Base-by-base conservation (phyloP, 306 rosid genomes). In the Hippophae rhamnoides region DNA sequence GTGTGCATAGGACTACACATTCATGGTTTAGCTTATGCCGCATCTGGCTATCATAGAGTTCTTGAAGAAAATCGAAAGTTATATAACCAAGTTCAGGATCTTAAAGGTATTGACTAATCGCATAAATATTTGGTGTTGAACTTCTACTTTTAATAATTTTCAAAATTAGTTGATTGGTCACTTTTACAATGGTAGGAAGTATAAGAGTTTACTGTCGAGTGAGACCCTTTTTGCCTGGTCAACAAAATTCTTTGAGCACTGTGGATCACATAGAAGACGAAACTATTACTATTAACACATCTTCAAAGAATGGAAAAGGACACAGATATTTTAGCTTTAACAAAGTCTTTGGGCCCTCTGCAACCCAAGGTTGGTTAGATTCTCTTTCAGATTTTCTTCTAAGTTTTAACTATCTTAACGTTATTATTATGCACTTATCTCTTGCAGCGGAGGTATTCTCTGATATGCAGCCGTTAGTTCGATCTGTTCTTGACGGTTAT, bases 121-220 rank as follows among this genome's bases (percentile, higher is more conserved):
- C 59, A 60, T 70, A 71, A 64, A n/a, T 45, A 46, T 25, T 44
- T 13, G 54, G 31, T 25, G 18, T 42, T 53, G 12, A 12, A 63
- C 41, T 51, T 62, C 42, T 48, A n/a, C 7, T 38, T 54, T 31
- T 31, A 31, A 18, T 18, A 56, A 14, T 40, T 58, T 13, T 66
- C 54, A 52, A 52, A 51, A 48, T 59, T 47, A 60, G 48, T 48
- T 60, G 11, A 25, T 45, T 12, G 44, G 51, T 42, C 38, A 8
- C 14, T 42, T 64, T 51, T 66, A 73, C 48, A 65, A 52, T 76
- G 69, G 57, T 78, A 90, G 98, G 98, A 74, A 90, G 96, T 74
- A 90, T 90, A 59, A 83, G 98, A 63, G 98, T 90, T 69, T 90
- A 90, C 65, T 90, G 98, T 74, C 85, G 98, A 69, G 95, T 90